Evolutionary conservation across 148 eudicot genomes (phyloP).

Genomic region (Limonium bicolor): DNA sequence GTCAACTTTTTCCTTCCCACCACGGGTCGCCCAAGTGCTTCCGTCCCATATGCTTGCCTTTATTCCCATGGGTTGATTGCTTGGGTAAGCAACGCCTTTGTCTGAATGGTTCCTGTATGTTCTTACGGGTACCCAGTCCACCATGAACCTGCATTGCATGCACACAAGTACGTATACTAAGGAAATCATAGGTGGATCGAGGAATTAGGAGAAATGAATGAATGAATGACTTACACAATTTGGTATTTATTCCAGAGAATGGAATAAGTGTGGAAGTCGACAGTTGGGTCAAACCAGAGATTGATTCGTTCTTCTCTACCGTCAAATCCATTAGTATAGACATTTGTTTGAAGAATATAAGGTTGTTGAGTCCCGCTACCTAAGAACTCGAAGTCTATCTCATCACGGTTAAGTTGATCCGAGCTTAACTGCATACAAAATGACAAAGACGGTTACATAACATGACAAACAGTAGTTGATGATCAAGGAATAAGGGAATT

Average conservation of each 20-base stretch:
- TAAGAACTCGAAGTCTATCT: slow-evolving; percentile 62
- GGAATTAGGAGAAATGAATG: no score
- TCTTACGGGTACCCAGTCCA: slow-evolving; percentile 78
- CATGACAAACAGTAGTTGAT: neutral
- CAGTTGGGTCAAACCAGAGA: slow-evolving; percentile 84
- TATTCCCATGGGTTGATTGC: slow-evolving; percentile 58
- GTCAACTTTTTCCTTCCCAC: slow-evolving; percentile 59
- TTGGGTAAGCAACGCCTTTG: slow-evolving; percentile 56
- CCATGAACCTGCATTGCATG: slow-evolving; percentile 58
- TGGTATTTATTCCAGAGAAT: slow-evolving; percentile 69
- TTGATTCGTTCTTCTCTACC: slow-evolving; percentile 55
- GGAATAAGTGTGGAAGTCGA: slow-evolving; percentile 74
- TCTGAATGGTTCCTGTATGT: slow-evolving; percentile 70
- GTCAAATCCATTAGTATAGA: slow-evolving; percentile 52
- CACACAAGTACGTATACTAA: neutral
- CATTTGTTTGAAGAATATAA: slow-evolving; percentile 68
- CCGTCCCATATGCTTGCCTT: slow-evolving; percentile 72
- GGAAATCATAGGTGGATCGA: neutral
- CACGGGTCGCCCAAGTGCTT: slow-evolving; percentile 66
- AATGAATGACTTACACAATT: slow-evolving; percentile 47
- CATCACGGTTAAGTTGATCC: slow-evolving; percentile 53
- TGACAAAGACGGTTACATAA: neutral
- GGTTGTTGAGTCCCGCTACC: slow-evolving; percentile 61
- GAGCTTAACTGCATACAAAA: slow-evolving; percentile 44
- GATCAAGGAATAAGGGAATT: neutral